These are phyloP conservation scores for Quercus parvula DNA, from an alignment of 306 rosid species.

Conservation along the genomic window DNA sequence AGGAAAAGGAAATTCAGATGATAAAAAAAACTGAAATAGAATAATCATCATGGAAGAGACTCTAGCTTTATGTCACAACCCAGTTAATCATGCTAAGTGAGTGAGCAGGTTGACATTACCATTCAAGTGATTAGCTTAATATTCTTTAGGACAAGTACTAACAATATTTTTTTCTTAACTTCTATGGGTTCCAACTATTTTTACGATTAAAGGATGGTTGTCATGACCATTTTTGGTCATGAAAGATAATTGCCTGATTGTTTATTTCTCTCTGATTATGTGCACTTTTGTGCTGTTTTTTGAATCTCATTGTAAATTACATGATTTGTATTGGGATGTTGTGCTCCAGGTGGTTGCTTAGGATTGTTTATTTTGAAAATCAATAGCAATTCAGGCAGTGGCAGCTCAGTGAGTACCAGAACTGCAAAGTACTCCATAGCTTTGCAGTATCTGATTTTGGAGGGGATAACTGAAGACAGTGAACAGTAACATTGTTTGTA, in stretches of 20 bases:
- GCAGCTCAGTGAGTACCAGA: conserved; percentile 21
- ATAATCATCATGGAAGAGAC: conserved; percentile 68
- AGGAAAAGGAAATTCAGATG: too few relatives aligned
- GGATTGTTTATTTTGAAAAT: conserved; percentile 59
- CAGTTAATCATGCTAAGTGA: conserved; percentile 70
- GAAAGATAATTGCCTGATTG: neutral
- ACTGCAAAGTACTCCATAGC: conserved; percentile 76
- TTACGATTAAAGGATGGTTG: conserved; percentile 59
- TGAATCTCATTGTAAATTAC: neutral
- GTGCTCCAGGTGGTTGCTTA: conserved; percentile 54
- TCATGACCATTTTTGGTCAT: neutral
- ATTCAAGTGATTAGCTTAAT: neutral
- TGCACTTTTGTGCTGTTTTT: neutral
- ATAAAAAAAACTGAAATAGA: conserved; percentile 25
- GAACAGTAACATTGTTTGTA: neutral
- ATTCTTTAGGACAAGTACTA: neutral
- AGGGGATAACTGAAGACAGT: conserved; percentile 42
- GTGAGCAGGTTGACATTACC: conserved; percentile 6
- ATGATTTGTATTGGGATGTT: conserved; percentile 5
- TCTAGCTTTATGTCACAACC: conserved; percentile 75
- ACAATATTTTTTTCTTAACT: conserved; percentile 1
- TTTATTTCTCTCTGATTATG: neutral
- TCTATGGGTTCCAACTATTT: conserved; percentile 48
- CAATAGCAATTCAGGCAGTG: conserved; percentile 29
- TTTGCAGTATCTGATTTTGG: conserved; percentile 66